Base-by-base conservation (phyloP, 345 rosid genomes). In the Ceriops tagal region DNA sequence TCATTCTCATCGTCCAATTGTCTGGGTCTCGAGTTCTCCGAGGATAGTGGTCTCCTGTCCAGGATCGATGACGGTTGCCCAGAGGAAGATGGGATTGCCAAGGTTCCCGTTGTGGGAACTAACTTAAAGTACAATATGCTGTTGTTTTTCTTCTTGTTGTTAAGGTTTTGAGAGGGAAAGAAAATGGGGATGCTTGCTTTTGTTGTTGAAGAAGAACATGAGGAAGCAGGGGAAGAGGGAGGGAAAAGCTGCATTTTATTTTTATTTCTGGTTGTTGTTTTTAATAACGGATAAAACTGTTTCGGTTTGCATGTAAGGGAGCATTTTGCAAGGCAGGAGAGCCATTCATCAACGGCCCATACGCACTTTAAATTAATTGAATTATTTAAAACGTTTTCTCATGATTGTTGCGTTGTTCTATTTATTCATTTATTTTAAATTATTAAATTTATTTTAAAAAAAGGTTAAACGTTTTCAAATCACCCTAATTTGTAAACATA, bases 221-320 rank as follows among this genome's bases (percentile, higher is more conserved):
- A 79, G 5, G 95, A 68, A 68, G 96, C 76, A 4, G 95, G 75
- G 67, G 92, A 32, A 32, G 83, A 35, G 8, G 83, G 68, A 6
- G 79, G 53, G 75, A 83, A 65, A 62, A 86, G 67, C 28, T 71
- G 76, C 96, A 89, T 86, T 77, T 61, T 77, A 67, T 28, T 22
- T 31, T 32, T 9, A 27, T 30, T 30, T 4, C 31, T n/a, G 5
- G 18, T 35, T 53, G 5, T 46, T 20, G n/a, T 64, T 56, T 19
- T 31, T 39, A 69, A 64, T 24, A 86, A 81, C 89, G 68, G 90
- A 81, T 83, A 75, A 77, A 81, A 83, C 84, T 72, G 87, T 71
- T 62, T 30, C 52, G 0, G 64, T 76, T 70, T 34, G 37, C 37
- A 34, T 34, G 9, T 7, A 1, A 34, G 37, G 37, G 9, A 34